phyloP scores from a whole-genome alignment of 768 basidiomycete genomes.

The Erythrobasidium yunnanense region DNA sequence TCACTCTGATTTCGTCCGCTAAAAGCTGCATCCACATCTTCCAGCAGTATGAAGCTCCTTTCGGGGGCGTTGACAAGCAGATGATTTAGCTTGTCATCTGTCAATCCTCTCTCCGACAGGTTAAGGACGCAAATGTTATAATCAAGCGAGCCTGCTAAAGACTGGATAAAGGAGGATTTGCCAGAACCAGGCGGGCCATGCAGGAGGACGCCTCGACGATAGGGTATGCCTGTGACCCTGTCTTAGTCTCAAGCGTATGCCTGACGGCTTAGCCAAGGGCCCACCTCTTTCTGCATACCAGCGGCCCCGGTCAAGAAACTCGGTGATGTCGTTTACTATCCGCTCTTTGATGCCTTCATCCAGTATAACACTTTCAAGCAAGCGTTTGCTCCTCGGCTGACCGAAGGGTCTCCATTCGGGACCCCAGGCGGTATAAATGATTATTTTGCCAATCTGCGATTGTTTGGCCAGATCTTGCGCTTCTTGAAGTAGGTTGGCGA shows the following conservation, averaged over 20 bases:
- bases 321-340: slow-evolving; percentile 66
- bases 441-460: slow-evolving; percentile 81
- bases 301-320: slow-evolving; percentile 67
- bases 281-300: slow-evolving; percentile 95
- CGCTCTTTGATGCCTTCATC: slow-evolving; percentile 68
- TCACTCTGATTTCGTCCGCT: slow-evolving; percentile 79
- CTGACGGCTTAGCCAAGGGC: neutral
- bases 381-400: slow-evolving; percentile 72
- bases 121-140: slow-evolving; percentile 96
- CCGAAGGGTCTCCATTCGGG: slow-evolving; percentile 95
- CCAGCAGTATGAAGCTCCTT: slow-evolving; percentile 84
- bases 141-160: slow-evolving; percentile 76
- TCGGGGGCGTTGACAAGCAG: slow-evolving; percentile 86
- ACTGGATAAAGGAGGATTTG: slow-evolving; percentile 97
- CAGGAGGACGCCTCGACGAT: slow-evolving; percentile 85
- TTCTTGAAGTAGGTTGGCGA: slow-evolving; percentile 68
- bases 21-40: slow-evolving; percentile 95
- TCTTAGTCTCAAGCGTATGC: neutral
- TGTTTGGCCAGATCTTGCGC: slow-evolving; percentile 79
- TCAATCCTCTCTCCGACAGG: slow-evolving; percentile 85
- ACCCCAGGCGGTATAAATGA: slow-evolving; percentile 93
- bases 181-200: slow-evolving; percentile 96
- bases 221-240: slow-evolving; percentile 67
- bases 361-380: slow-evolving; percentile 78
- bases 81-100: slow-evolving; percentile 92